phyloP scores from a whole-genome alignment of 148 eudicot species.

The Nepenthes mirabilis region DNA sequence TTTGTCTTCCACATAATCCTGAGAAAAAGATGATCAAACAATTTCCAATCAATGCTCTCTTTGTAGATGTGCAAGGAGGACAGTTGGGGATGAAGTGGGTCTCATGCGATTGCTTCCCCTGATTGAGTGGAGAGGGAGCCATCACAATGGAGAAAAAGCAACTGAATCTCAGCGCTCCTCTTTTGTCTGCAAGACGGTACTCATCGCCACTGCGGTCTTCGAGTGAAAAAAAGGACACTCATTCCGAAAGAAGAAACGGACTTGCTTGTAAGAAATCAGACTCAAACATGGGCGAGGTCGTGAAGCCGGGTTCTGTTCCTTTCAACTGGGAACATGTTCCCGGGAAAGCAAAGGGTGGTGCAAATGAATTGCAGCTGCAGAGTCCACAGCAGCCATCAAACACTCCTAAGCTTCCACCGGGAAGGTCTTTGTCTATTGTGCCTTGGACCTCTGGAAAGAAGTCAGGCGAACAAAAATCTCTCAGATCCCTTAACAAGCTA shows the following conservation, averaged over 20 bases:
- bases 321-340: slow-evolving; percentile 37
- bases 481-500: slow-evolving; percentile 9
- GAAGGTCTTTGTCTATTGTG: slow-evolving; percentile 4
- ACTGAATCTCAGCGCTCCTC: slow-evolving; percentile 30
- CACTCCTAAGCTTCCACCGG: slow-evolving; percentile 21
- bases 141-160: slow-evolving; percentile 32
- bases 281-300: slow-evolving; percentile 22
- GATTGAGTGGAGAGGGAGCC: too few species aligned
- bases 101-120: too few species aligned
- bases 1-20: too few species aligned
- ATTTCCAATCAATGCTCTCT: too few species aligned
- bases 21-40: too few species aligned
- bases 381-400: slow-evolving; percentile 15
- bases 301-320: slow-evolving; percentile 29
- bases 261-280: slow-evolving; percentile 12
- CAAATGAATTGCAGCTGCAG: slow-evolving; percentile 5
- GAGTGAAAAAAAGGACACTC: slow-evolving; percentile 10
- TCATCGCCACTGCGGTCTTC: slow-evolving; percentile 32
- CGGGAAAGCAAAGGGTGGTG: slow-evolving; percentile 23
- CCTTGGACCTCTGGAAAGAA: slow-evolving; percentile 19
- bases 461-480: slow-evolving; percentile 26
- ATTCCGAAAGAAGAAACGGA: slow-evolving; percentile 4
- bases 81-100: too few species aligned
- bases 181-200: slow-evolving; percentile 38
- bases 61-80: too few species aligned